phyloP scores from a whole-genome alignment of 768 basidiomycete genomes.

The Kwoniella heveanensis region DNA sequence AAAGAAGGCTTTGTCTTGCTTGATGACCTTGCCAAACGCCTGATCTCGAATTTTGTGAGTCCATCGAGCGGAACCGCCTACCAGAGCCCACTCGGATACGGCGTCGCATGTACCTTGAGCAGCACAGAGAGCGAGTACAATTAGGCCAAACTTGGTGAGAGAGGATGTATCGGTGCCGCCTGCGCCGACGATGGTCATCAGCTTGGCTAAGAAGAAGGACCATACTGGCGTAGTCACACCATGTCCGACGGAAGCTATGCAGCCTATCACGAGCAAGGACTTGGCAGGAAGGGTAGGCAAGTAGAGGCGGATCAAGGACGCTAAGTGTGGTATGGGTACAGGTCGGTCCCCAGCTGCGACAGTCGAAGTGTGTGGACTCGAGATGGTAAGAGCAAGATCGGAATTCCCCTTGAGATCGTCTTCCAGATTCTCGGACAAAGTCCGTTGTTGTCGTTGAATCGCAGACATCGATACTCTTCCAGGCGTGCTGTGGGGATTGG shows the following conservation, averaged over 20 bases:
- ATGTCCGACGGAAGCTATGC: conserved; percentile 68
- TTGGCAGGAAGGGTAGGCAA: conserved; percentile 78
- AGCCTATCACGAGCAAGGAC: conserved; percentile 68
- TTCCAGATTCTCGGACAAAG: conserved; percentile 30
- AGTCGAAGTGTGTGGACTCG: background rate
- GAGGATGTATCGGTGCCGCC: conserved; percentile 46
- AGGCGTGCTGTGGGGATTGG: background rate
- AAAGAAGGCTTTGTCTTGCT: conserved; percentile 86
- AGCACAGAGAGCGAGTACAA: conserved; percentile 68
- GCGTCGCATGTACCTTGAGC: conserved; percentile 75
- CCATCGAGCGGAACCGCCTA: conserved; percentile 74
- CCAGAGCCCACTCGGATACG: conserved; percentile 78
- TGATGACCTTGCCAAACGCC: conserved; percentile 66
- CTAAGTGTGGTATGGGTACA: conserved; percentile 22
- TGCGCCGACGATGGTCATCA: conserved; percentile 62
- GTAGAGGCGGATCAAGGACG: conserved; percentile 53
- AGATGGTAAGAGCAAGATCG: conserved; percentile 12
- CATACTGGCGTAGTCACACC: conserved; percentile 90
- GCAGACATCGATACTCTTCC: background rate
- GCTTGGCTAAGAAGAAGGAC: conserved; percentile 79
- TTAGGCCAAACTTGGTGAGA: conserved; percentile 42
- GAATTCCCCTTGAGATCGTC: conserved; percentile 32
- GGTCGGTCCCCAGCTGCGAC: background rate
- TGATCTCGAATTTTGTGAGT: conserved; percentile 65
- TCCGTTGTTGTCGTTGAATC: conserved; percentile 16